Evolutionary conservation across 2,329 filamentous ascomycete genomes (phyloP).

Genomic region (Thelonectria blattea): DNA sequence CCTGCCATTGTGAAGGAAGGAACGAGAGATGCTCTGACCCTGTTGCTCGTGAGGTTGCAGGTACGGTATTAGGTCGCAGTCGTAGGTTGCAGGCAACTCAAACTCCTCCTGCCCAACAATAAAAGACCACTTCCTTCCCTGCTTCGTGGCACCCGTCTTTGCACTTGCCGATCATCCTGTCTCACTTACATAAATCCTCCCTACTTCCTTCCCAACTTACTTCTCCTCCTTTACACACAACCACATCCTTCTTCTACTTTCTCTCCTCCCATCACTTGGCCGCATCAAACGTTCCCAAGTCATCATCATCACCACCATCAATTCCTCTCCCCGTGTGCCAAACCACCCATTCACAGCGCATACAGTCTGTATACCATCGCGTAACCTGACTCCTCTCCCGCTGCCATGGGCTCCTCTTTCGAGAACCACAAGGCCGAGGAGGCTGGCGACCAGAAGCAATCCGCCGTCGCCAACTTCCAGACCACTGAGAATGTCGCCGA

Average conservation of each 20-base stretch:
- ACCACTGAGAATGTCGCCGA: slow-evolving; percentile 59
- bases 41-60: too few species aligned
- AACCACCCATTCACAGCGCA: neutral
- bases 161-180: slow-evolving; percentile 19
- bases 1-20: neutral
- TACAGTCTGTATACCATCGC: neutral
- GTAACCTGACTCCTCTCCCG: slow-evolving; percentile 1
- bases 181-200: slow-evolving; percentile 5
- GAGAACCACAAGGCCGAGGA: slow-evolving; percentile 27
- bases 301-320: too few species aligned
- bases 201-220: neutral
- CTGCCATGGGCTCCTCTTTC: slow-evolving; percentile 36
- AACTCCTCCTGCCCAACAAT: slow-evolving; percentile 4
- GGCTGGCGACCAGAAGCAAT: slow-evolving; percentile 29
- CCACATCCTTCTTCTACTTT: neutral
- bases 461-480: slow-evolving; percentile 42
- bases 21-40: too few species aligned
- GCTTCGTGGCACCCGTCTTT: slow-evolving; percentile 13
- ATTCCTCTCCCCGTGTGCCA: neutral
- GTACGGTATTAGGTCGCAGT: neutral
- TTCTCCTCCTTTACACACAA: slow-evolving; percentile 1
- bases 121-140: slow-evolving; percentile 19
- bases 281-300: neutral
- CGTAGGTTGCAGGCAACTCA: neutral
- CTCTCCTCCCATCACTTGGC: neutral